phyloP scores from a whole-genome alignment of 73 alveolate genomes.

The Diophrys appendiculata region DNA sequence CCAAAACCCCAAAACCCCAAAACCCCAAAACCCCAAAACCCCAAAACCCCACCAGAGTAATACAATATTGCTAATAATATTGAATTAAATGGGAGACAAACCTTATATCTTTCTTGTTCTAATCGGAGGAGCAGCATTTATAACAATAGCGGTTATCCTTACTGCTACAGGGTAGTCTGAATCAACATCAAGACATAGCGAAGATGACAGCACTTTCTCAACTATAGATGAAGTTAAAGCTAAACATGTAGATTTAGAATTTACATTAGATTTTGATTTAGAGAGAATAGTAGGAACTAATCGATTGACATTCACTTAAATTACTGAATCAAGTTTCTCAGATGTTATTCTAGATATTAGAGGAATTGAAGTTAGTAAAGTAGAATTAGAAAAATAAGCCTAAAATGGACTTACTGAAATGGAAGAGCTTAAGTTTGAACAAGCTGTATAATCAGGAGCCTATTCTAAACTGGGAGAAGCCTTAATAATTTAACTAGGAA shows the following conservation, averaged over 20 bases:
- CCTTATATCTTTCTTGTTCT: background rate
- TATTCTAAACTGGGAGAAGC: conserved; percentile 19
- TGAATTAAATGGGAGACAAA: background rate
- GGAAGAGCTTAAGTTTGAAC: background rate
- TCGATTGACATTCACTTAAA: background rate
- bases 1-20: too few relatives aligned
- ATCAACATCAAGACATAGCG: conserved; percentile 1
- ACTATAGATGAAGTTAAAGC: conserved; percentile 58
- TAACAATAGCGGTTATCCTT: conserved; percentile 4
- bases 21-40: too few relatives aligned
- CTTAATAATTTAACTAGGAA: background rate
- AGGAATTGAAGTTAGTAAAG: background rate
- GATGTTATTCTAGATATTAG: conserved; percentile 9
- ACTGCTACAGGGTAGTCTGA: background rate
- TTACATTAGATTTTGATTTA: conserved; percentile 52
- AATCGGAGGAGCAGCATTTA: background rate
- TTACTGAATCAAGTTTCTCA: background rate
- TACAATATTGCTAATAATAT: too few relatives aligned
- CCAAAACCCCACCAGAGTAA: too few relatives aligned
- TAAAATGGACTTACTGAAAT: background rate
- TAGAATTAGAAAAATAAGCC: background rate
- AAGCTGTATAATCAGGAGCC: background rate
- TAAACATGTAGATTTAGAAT: conserved; percentile 42
- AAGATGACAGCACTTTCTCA: conserved; percentile 51
- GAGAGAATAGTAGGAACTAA: conserved; percentile 11